Evolutionary conservation across 2,329 filamentous ascomycete species (phyloP).

Genomic region (Cryphonectria carpinicola): DNA sequence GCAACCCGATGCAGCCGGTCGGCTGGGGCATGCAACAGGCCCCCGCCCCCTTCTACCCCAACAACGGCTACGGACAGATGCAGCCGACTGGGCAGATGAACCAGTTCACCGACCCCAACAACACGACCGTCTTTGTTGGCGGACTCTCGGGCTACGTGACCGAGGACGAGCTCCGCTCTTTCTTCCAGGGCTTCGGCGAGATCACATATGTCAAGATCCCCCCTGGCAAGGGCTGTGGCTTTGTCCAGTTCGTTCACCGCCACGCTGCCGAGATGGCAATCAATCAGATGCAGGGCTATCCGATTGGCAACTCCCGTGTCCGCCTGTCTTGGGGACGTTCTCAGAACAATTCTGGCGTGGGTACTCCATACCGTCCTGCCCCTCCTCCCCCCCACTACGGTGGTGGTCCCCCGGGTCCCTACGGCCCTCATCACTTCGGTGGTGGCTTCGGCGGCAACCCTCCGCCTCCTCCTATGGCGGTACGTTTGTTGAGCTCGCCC

Average conservation of each 20-base stretch:
- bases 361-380: constrained; percentile 94
- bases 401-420: constrained; percentile 45
- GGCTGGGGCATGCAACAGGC: constrained; percentile 42
- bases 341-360: constrained; percentile 98
- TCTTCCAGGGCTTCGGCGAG: constrained; percentile 99
- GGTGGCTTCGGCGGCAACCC: constrained; percentile 34
- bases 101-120: constrained; percentile 99
- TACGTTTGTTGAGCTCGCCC: constrained; percentile 23
- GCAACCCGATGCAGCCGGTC: constrained; percentile 47
- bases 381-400: constrained; percentile 66
- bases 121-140: constrained; percentile 98
- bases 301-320: constrained; percentile 97
- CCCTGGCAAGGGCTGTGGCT: constrained; percentile 97
- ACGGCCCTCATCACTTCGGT: constrained; percentile 53
- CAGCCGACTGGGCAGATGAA: constrained; percentile 69
- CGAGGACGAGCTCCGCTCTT: constrained; percentile 98
- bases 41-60: constrained; percentile 29
- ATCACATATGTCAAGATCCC: constrained; percentile 99
- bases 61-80: constrained; percentile 34
- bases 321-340: constrained; percentile 96
- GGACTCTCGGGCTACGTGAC: constrained; percentile 97
- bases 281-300: constrained; percentile 99
- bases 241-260: constrained; percentile 98
- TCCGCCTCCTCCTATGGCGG: constrained; percentile 29
- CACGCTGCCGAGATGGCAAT: constrained; percentile 99